Conservation (phyloP, 345 rosid genomes). For the Eucalyptus sp. region DNA sequence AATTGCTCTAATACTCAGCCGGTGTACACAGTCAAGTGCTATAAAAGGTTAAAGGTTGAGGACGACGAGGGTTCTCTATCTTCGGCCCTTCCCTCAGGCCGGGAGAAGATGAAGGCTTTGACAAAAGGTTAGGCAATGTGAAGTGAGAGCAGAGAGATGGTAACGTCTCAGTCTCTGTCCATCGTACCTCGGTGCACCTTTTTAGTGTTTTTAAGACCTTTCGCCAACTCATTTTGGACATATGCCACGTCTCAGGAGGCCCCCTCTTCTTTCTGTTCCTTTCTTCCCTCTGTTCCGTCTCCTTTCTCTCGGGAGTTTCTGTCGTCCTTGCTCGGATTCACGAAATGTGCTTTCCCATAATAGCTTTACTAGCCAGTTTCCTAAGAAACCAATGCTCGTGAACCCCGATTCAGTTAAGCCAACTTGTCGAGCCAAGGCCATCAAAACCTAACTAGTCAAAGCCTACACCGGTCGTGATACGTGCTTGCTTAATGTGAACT, state of each 20-base stretch:
- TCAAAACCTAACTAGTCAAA: background rate
- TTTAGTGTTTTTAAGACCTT: background rate
- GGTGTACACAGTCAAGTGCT: background rate
- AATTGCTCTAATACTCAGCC: background rate
- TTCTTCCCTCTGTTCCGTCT: background rate
- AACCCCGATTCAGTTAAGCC: background rate
- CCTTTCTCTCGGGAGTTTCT: background rate
- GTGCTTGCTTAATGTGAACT: background rate
- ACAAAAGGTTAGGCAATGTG: background rate
- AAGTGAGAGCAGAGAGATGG: background rate
- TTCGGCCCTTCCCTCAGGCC: background rate
- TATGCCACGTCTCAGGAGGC: background rate
- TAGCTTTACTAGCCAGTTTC: background rate
- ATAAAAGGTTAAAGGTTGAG: background rate
- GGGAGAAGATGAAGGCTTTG: background rate
- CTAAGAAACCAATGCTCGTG: background rate
- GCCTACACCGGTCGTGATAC: background rate
- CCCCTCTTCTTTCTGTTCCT: background rate
- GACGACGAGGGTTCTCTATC: background rate
- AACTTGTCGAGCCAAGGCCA: background rate
- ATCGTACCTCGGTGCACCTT: background rate
- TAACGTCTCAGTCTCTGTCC: background rate
- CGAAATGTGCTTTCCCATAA: background rate
- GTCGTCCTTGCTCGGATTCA: background rate
- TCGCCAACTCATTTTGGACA: background rate